These are phyloP conservation scores for Alnus glutinosa DNA, from an alignment of 306 rosid genomes.

Conservation along the genomic window DNA sequence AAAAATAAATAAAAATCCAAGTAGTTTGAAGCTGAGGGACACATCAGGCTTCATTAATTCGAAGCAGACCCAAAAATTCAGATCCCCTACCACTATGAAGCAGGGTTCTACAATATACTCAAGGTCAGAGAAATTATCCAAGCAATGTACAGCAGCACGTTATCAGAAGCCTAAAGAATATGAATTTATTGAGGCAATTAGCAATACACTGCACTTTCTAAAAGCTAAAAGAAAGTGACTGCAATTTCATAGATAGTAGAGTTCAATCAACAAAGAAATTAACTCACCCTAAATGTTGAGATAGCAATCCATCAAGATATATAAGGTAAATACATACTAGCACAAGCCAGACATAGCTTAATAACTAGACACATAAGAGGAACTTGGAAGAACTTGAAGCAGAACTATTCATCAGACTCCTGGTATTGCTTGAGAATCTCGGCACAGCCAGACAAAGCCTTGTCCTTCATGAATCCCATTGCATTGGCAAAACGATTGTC, in stretches of 20 bases:
- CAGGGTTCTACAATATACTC: neutral
- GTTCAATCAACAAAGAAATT: constrained; percentile 31
- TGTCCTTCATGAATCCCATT: constrained; percentile 54
- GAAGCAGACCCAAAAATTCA: too few relatives aligned
- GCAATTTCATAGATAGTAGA: constrained; percentile 19
- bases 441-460: constrained; percentile 57
- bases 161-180: neutral
- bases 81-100: neutral
- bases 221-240: neutral
- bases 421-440: constrained; percentile 65
- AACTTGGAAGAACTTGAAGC: constrained; percentile 12
- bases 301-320: constrained; percentile 45
- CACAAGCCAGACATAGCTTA: constrained; percentile 22
- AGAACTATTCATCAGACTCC: constrained; percentile 57
- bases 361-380: constrained; percentile 15
- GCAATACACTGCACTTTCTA: neutral
- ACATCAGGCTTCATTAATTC: too few relatives aligned
- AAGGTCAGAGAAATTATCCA: neutral
- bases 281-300: constrained; percentile 39
- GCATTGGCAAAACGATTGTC: constrained; percentile 62
- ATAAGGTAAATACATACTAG: constrained; percentile 22
- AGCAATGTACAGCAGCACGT: neutral
- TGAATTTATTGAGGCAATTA: neutral
- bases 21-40: too few relatives aligned
- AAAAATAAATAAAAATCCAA: too few relatives aligned